Conservation (phyloP, 2,329 filamentous ascomycete genomes). For the Hypocreales sp. region DNA sequence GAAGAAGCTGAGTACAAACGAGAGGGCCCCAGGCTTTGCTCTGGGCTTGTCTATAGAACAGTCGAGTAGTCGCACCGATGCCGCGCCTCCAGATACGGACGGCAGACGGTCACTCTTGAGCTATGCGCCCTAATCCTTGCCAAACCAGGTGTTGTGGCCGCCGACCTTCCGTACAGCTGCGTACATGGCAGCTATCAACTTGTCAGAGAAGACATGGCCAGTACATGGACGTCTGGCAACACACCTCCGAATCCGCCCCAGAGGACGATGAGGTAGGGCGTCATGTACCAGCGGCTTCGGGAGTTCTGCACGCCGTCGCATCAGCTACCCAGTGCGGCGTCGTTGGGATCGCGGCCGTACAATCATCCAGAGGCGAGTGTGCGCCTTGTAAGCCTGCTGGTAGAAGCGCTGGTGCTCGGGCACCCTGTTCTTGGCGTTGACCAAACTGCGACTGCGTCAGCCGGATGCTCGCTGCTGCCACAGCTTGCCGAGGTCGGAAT, state of each 20-base stretch:
- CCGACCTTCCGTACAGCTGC: conserved; percentile 58
- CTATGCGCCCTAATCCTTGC: conserved; percentile 41
- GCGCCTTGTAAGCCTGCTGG: conserved; percentile 55
- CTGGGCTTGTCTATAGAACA: no score
- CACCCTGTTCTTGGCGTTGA: conserved; percentile 65
- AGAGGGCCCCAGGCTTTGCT: no score
- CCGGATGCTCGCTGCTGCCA: conserved; percentile 7
- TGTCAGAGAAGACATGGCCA: conserved; percentile 7
- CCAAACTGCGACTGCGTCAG: conserved; percentile 26
- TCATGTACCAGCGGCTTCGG: conserved; percentile 48
- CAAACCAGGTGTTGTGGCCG: conserved; percentile 69
- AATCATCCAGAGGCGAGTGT: conserved; percentile 62
- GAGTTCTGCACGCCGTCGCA: conserved; percentile 35
- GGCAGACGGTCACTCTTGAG: no score
- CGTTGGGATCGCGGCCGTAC: conserved; percentile 29
- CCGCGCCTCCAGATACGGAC: no score
- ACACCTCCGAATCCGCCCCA: conserved; percentile 48
- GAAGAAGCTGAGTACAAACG: no score
- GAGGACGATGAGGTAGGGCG: conserved; percentile 51
- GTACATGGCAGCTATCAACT: conserved; percentile 40
- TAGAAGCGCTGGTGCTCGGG: conserved; percentile 60
- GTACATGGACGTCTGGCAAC: conserved; percentile 13
- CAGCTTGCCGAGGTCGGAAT: conserved; percentile 3
- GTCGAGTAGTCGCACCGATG: no score
- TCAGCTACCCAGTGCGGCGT: conserved; percentile 1